phyloP scores from a whole-genome alignment of 2,329 filamentous ascomycete genomes.

The Epichloe hybrida region DNA sequence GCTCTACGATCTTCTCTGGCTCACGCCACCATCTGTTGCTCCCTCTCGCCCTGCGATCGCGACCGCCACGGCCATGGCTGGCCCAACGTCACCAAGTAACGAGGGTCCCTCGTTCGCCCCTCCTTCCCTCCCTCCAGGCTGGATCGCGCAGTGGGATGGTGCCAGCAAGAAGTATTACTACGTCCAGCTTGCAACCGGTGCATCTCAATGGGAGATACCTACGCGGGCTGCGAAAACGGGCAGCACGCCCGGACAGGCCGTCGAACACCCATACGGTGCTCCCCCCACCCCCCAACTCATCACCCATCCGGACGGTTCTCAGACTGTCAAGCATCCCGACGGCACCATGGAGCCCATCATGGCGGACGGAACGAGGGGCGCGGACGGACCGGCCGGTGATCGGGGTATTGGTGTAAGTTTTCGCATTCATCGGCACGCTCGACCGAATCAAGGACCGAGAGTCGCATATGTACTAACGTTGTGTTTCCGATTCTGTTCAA shows the following conservation, averaged over 20 bases:
- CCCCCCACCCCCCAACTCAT: slow-evolving; percentile 40
- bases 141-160: slow-evolving; percentile 59
- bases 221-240: slow-evolving; percentile 50
- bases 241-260: slow-evolving; percentile 40
- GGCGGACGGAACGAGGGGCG: slow-evolving; percentile 36
- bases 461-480: background rate
- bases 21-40: background rate
- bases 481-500: background rate
- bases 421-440: background rate
- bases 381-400: slow-evolving; percentile 41
- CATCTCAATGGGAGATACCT: slow-evolving; percentile 62
- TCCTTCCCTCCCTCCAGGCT: slow-evolving; percentile 48
- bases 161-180: slow-evolving; percentile 54
- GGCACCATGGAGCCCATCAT: slow-evolving; percentile 47
- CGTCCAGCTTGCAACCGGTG: slow-evolving; percentile 58
- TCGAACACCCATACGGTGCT: slow-evolving; percentile 50
- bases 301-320: slow-evolving; percentile 47
- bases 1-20: background rate
- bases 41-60: background rate
- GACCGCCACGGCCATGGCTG: slow-evolving; percentile 31
- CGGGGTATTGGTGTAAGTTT: slow-evolving; percentile 49
- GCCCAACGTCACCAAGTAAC: slow-evolving; percentile 42
- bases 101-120: slow-evolving; percentile 47
- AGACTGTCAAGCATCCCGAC: slow-evolving; percentile 47
- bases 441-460: background rate